Percentiles rank a stretch among this genome's conserved stretches.
phyloP scores from a whole-genome alignment of 345 rosid species.

The Euphorbia pulcherrima region DNA sequence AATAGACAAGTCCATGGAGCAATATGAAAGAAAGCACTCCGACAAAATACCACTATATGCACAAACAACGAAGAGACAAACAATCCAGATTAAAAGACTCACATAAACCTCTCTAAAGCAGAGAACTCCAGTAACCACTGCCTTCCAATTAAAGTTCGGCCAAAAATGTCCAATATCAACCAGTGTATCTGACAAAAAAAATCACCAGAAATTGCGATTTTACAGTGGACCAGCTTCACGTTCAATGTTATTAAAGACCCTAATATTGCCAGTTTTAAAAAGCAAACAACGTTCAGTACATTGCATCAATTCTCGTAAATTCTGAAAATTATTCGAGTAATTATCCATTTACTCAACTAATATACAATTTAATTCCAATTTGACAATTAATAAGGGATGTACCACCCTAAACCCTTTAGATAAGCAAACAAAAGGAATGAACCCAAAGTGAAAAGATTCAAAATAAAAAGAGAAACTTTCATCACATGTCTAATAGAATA shows the following conservation, averaged over 20 bases:
- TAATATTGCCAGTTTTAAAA: slow-evolving; percentile 24
- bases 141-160: too few relatives aligned
- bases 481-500: background rate
- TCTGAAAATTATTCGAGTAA: background rate
- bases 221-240: slow-evolving; percentile 19
- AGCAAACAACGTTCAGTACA: slow-evolving; percentile 11
- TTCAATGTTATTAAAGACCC: slow-evolving; percentile 28
- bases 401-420: slow-evolving; percentile 38
- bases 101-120: too few relatives aligned
- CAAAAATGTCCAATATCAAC: background rate
- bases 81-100: too few relatives aligned
- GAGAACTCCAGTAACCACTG: too few relatives aligned
- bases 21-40: too few relatives aligned
- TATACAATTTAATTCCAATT: background rate
- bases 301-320: background rate
- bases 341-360: background rate
- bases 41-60: too few relatives aligned
- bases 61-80: too few relatives aligned
- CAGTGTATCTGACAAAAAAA: background rate
- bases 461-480: background rate
- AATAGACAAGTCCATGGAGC: too few relatives aligned
- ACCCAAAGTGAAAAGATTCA: slow-evolving; percentile 19
- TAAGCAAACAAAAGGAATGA: slow-evolving; percentile 29
- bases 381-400: background rate
- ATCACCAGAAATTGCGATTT: background rate